Percentiles rank a stretch among this genome's conserved stretches.
Conservation (phyloP, 768 basidiomycete species). For the Clitopilus hobsonii region DNA sequence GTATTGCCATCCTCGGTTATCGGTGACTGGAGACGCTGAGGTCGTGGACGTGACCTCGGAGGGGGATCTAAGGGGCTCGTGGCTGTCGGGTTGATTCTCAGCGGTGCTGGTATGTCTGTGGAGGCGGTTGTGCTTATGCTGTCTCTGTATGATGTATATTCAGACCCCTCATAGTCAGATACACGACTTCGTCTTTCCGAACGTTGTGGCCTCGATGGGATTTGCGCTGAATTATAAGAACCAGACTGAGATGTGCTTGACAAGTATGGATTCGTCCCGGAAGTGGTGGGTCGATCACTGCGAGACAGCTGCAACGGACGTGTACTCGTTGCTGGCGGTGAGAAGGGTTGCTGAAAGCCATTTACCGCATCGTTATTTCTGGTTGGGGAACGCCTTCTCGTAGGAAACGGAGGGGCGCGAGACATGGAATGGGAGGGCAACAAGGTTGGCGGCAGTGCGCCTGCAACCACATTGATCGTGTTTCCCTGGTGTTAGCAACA, state of each 20-base stretch:
- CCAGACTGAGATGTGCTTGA: conserved; percentile 31
- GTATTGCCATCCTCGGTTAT: conserved; percentile 25
- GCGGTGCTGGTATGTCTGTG: conserved; percentile 27
- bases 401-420: conserved; percentile 52
- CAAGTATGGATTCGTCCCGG: conserved; percentile 34
- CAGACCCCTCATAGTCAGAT: conserved; percentile 50
- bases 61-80: conserved; percentile 9
- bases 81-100: not conserved
- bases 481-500: not conserved
- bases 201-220: conserved; percentile 61
- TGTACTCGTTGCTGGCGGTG: conserved; percentile 25
- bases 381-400: conserved; percentile 48
- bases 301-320: not conserved
- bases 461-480: not conserved
- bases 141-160: conserved; percentile 43
- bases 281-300: conserved; percentile 43
- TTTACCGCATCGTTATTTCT: conserved; percentile 31
- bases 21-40: conserved; percentile 28
- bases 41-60: conserved; percentile 12
- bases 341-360: conserved; percentile 30
- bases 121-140: conserved; percentile 46
- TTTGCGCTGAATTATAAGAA: conserved; percentile 37
- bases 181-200: conserved; percentile 58
- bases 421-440: conserved; percentile 38
- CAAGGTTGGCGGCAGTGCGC: not conserved